Base-by-base conservation (phyloP, 2,329 filamentous ascomycete species). In the Conoideocrella luteorostrata region DNA sequence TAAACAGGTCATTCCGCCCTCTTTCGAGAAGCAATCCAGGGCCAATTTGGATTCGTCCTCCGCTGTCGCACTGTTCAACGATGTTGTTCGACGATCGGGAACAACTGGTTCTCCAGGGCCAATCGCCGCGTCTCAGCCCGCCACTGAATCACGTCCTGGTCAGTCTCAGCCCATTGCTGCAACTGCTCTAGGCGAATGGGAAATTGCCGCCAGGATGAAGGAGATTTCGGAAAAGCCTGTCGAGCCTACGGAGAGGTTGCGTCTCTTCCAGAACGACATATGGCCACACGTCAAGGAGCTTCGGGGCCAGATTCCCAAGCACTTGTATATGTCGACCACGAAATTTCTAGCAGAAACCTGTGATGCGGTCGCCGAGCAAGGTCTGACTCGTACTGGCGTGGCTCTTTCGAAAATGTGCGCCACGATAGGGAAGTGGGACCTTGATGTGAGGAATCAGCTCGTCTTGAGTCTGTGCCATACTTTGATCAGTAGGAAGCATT, bases 41-140 rank as follows among this genome's bases (percentile, higher is more conserved):
- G 20, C 15, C 3, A 52, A 40, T 9, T 9, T 38, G 5, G 24
- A 46, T 0, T 43, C 54, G 28, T 57, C 57, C 7, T 46, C 57
- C 4, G 57, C 61, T 21, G 34, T 65, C 29, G 61, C 58, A 1
- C 47, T 65, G 13, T 66, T 65, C 56, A 61, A 64, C 36, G 59
- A 65, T 11, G 61, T 65, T n/a, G 59, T 64, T 40, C 56, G 52
- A 12, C 40, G 37, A 36, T 17, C 43, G 13, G 43, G 39, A 15
- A 26, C 30, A 24, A 11, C 28, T 11, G n/a, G 20, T 33, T 24
- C 24, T 20, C 17, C 32, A 17, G 15, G 21, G 11, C 7, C 44
- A 39, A 7, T 38, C 18, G 9, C 17, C 21, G 26, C 20, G 15
- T 29, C 39, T 15, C 18, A 20, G 21, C 10, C 39, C 35, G 10